These are phyloP conservation scores for Dioscorea cayenensis DNA, from an alignment of 116 monocot species.

Conservation along the genomic window DNA sequence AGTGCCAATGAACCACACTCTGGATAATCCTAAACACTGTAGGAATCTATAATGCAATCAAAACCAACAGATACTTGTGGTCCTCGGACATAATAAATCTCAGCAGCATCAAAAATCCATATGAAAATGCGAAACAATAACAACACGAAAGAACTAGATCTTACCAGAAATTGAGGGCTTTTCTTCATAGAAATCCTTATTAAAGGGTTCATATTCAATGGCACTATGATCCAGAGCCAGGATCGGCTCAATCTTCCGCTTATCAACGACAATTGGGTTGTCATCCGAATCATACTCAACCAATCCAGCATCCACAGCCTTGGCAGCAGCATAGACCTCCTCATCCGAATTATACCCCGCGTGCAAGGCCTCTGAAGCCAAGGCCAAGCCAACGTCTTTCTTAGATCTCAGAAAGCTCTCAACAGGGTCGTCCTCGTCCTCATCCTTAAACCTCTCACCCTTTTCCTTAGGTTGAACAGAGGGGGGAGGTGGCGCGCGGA, in stretches of 20 bases:
- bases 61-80: too few species aligned
- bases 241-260: conserved; percentile 91
- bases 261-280: conserved; percentile 80
- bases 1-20: too few species aligned
- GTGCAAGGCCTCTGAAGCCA: conserved; percentile 77
- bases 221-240: conserved; percentile 67
- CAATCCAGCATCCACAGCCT: conserved; percentile 94
- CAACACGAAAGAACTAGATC: background rate
- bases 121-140: background rate
- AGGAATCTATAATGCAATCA: too few species aligned
- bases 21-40: too few species aligned
- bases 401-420: conserved; percentile 92
- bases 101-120: background rate
- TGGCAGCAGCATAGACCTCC: conserved; percentile 96
- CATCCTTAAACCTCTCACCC: conserved; percentile 49
- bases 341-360: conserved; percentile 95
- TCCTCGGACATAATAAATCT: background rate
- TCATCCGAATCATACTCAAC: conserved; percentile 96
- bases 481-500: conserved; percentile 38
- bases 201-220: conserved; percentile 85
- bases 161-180: conserved; percentile 77
- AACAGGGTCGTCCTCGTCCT: conserved; percentile 82
- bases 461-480: conserved; percentile 16
- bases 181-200: conserved; percentile 96
- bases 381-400: conserved; percentile 73